Conservation (phyloP, 306 rosid genomes). For the Cicer bijugum region DNA sequence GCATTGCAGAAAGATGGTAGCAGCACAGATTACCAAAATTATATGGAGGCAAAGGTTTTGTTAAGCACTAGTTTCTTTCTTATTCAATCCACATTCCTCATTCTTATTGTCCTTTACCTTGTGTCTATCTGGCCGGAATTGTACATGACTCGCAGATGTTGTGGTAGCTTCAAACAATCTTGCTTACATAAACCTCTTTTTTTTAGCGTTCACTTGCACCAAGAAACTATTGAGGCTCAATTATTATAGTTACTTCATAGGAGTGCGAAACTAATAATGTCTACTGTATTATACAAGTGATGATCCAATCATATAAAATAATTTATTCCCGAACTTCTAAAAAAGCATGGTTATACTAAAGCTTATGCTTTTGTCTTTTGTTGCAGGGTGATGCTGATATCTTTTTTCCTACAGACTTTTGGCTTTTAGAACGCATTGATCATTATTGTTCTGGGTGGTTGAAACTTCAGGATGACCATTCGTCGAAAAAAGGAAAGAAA, state of each 20-base stretch:
- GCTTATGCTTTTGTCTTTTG: slow-evolving; percentile 37
- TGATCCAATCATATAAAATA: slow-evolving; percentile 12
- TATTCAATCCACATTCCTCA: slow-evolving; percentile 25
- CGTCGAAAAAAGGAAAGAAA: slow-evolving; percentile 77
- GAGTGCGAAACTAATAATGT: slow-evolving; percentile 6
- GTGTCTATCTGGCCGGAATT: neutral
- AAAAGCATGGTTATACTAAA: slow-evolving; percentile 15
- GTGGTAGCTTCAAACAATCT: slow-evolving; percentile 35
- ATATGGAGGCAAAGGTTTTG: slow-evolving; percentile 84
- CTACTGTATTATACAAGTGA: slow-evolving; percentile 2
- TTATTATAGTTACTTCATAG: slow-evolving; percentile 5
- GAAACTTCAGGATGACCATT: slow-evolving; percentile 53
- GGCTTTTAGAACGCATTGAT: slow-evolving; percentile 82
- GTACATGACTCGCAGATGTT: slow-evolving; percentile 3
- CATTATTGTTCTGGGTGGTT: slow-evolving; percentile 92
- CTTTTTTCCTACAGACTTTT: slow-evolving; percentile 91
- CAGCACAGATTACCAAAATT: slow-evolving; percentile 74
- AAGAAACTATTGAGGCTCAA: slow-evolving; percentile 11
- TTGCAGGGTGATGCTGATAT: slow-evolving; percentile 95
- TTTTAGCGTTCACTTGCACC: slow-evolving; percentile 26
- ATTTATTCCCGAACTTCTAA: slow-evolving; percentile 27
- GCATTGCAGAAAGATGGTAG: slow-evolving; percentile 80
- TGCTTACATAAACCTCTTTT: slow-evolving; percentile 25
- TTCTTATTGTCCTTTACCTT: neutral
- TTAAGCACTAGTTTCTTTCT: slow-evolving; percentile 22